Base-by-base conservation (phyloP, 305 asterid genomes). In the Fraxinus baroniana region DNA sequence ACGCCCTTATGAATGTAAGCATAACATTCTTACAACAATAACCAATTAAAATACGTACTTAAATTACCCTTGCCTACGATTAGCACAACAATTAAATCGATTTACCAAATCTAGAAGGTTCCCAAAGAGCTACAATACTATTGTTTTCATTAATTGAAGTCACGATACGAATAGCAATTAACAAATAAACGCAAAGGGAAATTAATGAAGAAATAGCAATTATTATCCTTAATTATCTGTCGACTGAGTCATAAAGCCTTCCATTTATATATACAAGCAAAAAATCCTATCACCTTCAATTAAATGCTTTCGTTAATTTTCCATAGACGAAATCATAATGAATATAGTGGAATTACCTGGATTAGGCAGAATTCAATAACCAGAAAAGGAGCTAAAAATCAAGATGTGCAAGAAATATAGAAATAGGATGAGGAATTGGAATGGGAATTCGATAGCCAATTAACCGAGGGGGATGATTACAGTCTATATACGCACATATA, bases 71-170 rank as follows among this genome's bases (percentile, higher is more conserved):
- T 78, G 78, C 32, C 3, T 76, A 81, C 83, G 57, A 41, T 12
- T 66, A 66, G 35, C n/a, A 75, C 17, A 7, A 76, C 39, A 12
- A 57, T 68, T 68, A 76, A 74, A 77, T 46, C 87, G 64, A 77
- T 74, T 80, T 81, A 77, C 86, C 85, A 85, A 79, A 83, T 79
- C 84, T 52, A 82, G 88, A 81, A 77, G 37, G 39, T 68, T 7
- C 18, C 74, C 37, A 26, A 68, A 26, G 33, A 64, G 66, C 26
- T 78, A 76, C 41, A 49, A 68, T 49, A 75, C 81, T 30, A 60
- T 82, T 76, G 49, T 10, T 30, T 81, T 83, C 86, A 85, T 89
- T 85, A 74, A 86, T 83, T 87, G 84, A 83, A 80, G 89, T 84
- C 49, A 82, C 66, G 79, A 84, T 62, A 84, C 66, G 79, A 84